Base-by-base conservation (phyloP, 2,329 filamentous ascomycete genomes). In the Chaetothyriales sp. region DNA sequence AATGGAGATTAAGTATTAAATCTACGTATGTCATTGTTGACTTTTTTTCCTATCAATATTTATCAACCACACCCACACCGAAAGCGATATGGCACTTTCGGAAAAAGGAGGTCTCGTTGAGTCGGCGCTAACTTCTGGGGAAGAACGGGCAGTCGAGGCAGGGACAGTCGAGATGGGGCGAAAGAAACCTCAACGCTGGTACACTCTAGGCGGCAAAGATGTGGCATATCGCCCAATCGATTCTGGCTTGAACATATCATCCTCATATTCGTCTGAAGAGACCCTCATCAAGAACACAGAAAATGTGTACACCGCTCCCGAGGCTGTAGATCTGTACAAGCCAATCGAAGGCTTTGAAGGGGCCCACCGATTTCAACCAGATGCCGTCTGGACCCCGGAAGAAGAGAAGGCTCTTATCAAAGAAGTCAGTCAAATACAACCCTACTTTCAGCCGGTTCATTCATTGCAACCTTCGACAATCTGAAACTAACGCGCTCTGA, bases 281-380 rank as follows among this genome's bases (percentile, higher is more conserved):
- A 25, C n/a, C 29, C n/a, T 56, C 10, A 54, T 56, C 29, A 55
- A 52, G 46, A 58, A 58, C 43, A 48, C 48, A 6, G 46, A 54
- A 37, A 60, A 56, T 43, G 56, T 60, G 25, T 60, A 49, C 44
- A 50, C 48, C 8, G 52, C 52, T 46, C 54, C 56, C 13, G 58
- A 59, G 44, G 56, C 55, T 5, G 20, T 25, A 7, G 54, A 58
- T n/a, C 40, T 58, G 20, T 61, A 59, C 52, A 55, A 56, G 29
- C 54, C 55, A 2, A 51, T 53, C 9, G 55, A 56, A 33, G 51
- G 51, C 5, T 67, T 77, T 54, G 70, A 73, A 53, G 68, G 70
- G 50, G 66, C 68, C 4, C 67, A 70, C 61, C 64, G 66, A 2
- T 72, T 70, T 56, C 68, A 73, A 50, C 69, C 69, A 1, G 48